A percentile compares a stretch with the other conserved stretches of the same genome.
phyloP scores from a whole-genome alignment of 768 basidiomycete species.

The Termitomyces sp. region DNA sequence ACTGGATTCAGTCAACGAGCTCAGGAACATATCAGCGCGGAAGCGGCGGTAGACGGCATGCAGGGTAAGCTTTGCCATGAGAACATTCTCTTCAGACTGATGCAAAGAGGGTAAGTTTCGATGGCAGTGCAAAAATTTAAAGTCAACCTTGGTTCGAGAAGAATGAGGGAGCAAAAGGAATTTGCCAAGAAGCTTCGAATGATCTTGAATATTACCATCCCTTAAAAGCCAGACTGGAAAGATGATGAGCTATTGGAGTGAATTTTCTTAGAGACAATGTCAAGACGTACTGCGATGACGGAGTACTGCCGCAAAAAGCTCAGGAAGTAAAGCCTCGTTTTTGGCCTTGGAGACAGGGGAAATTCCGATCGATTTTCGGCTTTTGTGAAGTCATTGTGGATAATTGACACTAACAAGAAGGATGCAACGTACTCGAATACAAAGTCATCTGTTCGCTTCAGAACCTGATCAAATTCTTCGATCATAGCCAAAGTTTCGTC shows the following conservation, averaged over 20 bases:
- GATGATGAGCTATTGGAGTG: background rate
- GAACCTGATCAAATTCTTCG: constrained; percentile 52
- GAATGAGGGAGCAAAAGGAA: constrained; percentile 52
- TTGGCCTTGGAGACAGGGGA: constrained; percentile 21
- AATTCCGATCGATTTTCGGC: constrained; percentile 38
- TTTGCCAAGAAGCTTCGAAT: constrained; percentile 50
- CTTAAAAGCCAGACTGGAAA: constrained; percentile 61
- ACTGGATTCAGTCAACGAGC: constrained; percentile 90
- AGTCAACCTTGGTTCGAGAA: constrained; percentile 48
- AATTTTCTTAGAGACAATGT: background rate
- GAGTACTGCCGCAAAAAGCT: constrained; percentile 54
- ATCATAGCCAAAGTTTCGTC: constrained; percentile 52
- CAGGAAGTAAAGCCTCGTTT: constrained; percentile 52
- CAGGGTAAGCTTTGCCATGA: constrained; percentile 75
- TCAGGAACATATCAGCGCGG: constrained; percentile 82
- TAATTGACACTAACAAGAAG: background rate
- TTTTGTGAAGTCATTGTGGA: constrained; percentile 20
- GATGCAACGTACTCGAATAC: constrained; percentile 33
- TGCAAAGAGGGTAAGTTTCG: background rate
- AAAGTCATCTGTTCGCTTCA: constrained; percentile 45
- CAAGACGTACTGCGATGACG: constrained; percentile 58
- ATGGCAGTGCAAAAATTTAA: background rate
- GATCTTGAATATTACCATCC: constrained; percentile 46
- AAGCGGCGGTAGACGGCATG: constrained; percentile 75
- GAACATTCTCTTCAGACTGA: constrained; percentile 68